Evolutionary conservation across 139 green algal species (phyloP), one percentile per base, ranked within the genome.

Genomic region (Yamagishiella unicocca): DNA sequence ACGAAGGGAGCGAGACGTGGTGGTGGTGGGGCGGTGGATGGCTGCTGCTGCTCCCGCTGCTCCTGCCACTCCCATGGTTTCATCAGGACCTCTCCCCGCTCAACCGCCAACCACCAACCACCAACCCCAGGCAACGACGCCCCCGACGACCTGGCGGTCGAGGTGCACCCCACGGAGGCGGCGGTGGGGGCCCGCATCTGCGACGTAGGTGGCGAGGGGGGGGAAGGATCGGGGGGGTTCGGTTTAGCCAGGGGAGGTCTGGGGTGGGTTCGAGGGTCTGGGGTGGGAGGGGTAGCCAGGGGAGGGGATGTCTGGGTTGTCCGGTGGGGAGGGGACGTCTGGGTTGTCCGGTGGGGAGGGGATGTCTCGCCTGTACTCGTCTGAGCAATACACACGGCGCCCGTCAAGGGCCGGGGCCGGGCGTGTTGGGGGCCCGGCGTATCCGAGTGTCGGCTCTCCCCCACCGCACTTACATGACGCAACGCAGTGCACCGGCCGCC

Each of bases 121-220:
- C 61, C 61, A 29, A 43, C 73, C 24, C 9, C 78, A 85, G 79
- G 42, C 31, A 75, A 50, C 42, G 61, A 75, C 40, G 6, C n/a
- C 27, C 79, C 79, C n/a, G 79, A 85, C 9, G 79, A 85, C 40
- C 31, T 85, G 66, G 66, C 81, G 1, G 46, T 87, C 3, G 81
- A 87, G 81, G 66, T 87, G 66, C 45, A 79, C 66, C 81, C 81
- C 25, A 78, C 27, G 1, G 81, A 87, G 81, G 64, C 81, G 10
- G 66, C 66, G 0, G 81, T 87, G 64, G 81, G 81, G 40, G 33
- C 43, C 33, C 81, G 81, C 64, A 70, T 87, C 27, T 87, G 81
- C 46, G 81, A 87, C 21, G 66, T 87, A 33, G 4, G 66, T 0
- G 6, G 35, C 12, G 38, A 33, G 58, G 19, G 29, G 58, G 58